Evolutionary conservation across 2,329 filamentous ascomycete species (phyloP), one percentile per base, ranked within the genome.

Genomic region (Apiospora sp.): DNA sequence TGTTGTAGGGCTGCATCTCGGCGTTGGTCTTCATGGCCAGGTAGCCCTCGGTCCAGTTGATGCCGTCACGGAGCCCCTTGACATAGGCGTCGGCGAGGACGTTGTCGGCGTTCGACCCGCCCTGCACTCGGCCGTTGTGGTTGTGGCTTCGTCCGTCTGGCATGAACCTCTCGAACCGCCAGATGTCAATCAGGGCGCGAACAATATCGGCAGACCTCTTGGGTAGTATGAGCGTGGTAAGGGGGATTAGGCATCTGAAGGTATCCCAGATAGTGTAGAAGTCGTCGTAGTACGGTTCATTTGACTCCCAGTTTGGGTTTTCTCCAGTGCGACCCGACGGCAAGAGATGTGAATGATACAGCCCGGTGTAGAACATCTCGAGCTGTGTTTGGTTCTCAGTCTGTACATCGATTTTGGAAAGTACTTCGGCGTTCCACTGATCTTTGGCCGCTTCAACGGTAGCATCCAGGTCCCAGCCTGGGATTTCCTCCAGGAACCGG

Each of bases 301-400:
- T 84, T 51, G 88, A 91, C 2, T 87, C 75, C 91, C 92, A 94
- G 0, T 90, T 79, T 1, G 91, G 91, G 72, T 94, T 94, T 79
- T 94, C 92, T 0, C 91, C 91, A 0, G 92, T 93, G 75, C 93
- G 93, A 76, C 94, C 92, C 76, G 93, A 92, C 3, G 92, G 92
- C 70, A 89, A 91, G 73, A 94, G 89, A 87, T 93, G 89, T 3
- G 90, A 87, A n/a, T 92, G 85, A 78, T 94, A 94, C 22, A 91
- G 86, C 3, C 91, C 92, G 54, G 90, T 92, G 86, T 92, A 94
- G 76, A 94, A 93, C 24, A 91, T 80, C 16, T 82, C 80, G 0
- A 90, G 79, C 34, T 87, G 87, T 0, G 84, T 84, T n/a, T 80
- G 71, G 75, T 90, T 86, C 51, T 81, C 79, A 0, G 81, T 79